Evolutionary conservation across 2,329 filamentous ascomycete genomes (phyloP).

Genomic region (Diaporthe sp.): DNA sequence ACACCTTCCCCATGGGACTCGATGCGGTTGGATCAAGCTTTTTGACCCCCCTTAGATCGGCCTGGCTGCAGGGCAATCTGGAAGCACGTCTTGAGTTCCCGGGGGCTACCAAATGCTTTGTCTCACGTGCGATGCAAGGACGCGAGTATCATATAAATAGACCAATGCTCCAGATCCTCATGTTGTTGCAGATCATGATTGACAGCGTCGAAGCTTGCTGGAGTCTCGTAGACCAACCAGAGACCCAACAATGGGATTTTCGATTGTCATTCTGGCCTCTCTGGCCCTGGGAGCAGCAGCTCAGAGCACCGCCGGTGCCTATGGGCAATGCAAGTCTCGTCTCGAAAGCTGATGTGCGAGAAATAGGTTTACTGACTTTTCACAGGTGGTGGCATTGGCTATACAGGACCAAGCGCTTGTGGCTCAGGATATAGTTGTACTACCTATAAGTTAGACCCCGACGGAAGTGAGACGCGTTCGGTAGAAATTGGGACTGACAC

Average conservation of each 20-base stretch:
- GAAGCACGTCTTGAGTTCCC: background rate
- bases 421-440: conserved; percentile 38
- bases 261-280: background rate
- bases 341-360: too few species aligned
- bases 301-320: conserved; percentile 31
- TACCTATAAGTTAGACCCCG: conserved; percentile 35
- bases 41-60: background rate
- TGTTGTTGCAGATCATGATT: background rate
- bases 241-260: background rate
- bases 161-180: background rate
- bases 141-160: background rate
- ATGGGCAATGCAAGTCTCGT: conserved; percentile 28
- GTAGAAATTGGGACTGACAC: background rate
- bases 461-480: background rate
- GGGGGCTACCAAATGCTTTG: background rate
- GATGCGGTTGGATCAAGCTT: conserved; percentile 21
- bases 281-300: conserved; percentile 21
- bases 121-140: background rate
- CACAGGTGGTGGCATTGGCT: conserved; percentile 36
- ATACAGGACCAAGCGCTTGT: conserved; percentile 35
- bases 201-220: background rate
- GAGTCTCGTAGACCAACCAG: background rate
- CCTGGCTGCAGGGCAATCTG: background rate
- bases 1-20: background rate
- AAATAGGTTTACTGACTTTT: background rate